Percentiles rank a stretch among this genome's conserved stretches.
phyloP scores from a whole-genome alignment of 2,329 filamentous ascomycete genomes.

The Phialocephala subalpina region DNA sequence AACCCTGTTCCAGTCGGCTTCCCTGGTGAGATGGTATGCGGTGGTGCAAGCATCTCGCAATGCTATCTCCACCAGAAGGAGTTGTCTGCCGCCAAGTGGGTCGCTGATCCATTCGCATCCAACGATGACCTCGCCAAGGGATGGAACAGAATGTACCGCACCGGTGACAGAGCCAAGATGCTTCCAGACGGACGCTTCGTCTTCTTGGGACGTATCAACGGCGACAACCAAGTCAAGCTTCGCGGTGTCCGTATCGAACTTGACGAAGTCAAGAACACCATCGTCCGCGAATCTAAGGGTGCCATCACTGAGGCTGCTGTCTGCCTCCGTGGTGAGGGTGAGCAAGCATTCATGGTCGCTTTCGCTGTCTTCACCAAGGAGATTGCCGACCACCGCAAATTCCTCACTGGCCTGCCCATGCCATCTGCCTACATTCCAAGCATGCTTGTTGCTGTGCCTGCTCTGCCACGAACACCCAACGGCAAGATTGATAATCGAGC shows the following conservation, averaged over 20 bases:
- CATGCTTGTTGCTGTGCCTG: background rate
- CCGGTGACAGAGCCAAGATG: conserved; percentile 12
- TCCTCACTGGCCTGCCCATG: conserved; percentile 15
- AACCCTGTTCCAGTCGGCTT: conserved; percentile 11
- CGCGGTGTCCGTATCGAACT: conserved; percentile 15
- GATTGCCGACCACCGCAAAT: conserved; percentile 18
- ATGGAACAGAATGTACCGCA: conserved; percentile 8
- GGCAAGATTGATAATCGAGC: conserved; percentile 11
- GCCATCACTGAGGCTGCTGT: conserved; percentile 8
- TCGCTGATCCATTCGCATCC: conserved; percentile 13
- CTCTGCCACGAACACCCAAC: conserved; percentile 10
- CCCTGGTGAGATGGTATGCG: conserved; percentile 13
- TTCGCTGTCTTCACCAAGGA: conserved; percentile 8
- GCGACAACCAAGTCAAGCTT: conserved; percentile 14
- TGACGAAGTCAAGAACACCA: conserved; percentile 8
- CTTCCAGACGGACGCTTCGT: conserved; percentile 13
- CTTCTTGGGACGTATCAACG: conserved; percentile 13
- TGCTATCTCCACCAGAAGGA: conserved; percentile 10
- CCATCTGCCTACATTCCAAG: conserved; percentile 12
- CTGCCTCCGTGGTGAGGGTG: conserved; percentile 10
- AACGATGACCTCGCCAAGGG: conserved; percentile 11
- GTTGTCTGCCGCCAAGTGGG: conserved; percentile 5
- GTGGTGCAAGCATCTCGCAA: conserved; percentile 9
- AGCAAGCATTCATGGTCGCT: conserved; percentile 7
- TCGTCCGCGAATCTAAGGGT: conserved; percentile 3